A percentile compares a stretch with the other conserved stretches of the same genome.
Evolutionary conservation across 805 yeast genomes (phyloP).

Genomic region (Candida sithepensis): DNA sequence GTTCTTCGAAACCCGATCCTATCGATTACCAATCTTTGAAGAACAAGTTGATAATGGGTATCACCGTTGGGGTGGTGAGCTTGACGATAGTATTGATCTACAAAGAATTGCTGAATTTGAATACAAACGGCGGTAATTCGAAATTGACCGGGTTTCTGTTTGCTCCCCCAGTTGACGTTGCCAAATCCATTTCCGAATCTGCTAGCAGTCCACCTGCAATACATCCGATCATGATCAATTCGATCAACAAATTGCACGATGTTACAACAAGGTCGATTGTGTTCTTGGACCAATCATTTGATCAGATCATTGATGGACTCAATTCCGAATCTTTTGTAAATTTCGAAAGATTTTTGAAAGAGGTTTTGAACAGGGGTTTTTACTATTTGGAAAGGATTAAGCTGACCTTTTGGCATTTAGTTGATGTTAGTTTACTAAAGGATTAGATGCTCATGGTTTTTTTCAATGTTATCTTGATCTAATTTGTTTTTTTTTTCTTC

Average conservation of each 20-base stretch:
- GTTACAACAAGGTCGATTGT: constrained; percentile 6
- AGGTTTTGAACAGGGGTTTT: constrained; percentile 11
- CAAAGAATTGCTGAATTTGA: constrained; percentile 14
- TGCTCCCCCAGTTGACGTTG: background rate
- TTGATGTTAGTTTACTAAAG: constrained; percentile 6
- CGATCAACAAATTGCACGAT: constrained; percentile 3
- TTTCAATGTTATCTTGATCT: background rate
- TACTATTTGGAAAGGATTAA: constrained; percentile 18
- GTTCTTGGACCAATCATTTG: background rate
- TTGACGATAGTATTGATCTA: constrained; percentile 27
- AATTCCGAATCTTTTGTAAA: background rate
- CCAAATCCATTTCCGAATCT: too few relatives aligned
- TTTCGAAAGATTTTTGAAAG: constrained; percentile 7
- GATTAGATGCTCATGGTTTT: background rate
- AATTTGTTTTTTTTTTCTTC: background rate
- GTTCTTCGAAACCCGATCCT: background rate
- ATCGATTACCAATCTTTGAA: constrained; percentile 9
- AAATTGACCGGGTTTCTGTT: background rate
- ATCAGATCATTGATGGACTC: background rate
- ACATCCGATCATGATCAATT: background rate
- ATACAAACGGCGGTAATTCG: background rate
- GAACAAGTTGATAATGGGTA: constrained; percentile 21
- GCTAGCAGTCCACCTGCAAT: background rate
- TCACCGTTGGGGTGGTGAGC: constrained; percentile 29
- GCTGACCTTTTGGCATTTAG: constrained; percentile 16